Evolutionary conservation across 345 rosid genomes (phyloP).

Genomic region (Moricandia arvensis): DNA sequence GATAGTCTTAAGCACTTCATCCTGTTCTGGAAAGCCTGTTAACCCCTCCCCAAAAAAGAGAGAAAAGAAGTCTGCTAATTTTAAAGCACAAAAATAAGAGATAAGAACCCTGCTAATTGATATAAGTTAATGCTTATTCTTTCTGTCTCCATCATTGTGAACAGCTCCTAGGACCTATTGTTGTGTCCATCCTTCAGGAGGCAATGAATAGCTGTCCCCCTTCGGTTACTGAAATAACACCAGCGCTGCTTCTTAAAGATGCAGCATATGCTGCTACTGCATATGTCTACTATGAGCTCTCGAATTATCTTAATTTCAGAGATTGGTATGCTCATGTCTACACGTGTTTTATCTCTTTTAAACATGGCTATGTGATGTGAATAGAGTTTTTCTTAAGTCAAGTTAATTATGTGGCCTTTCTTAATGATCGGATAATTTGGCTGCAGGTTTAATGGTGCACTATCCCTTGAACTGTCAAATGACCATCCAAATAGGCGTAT

Average conservation of each 20-base stretch:
- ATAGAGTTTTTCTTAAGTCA: background rate
- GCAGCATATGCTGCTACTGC: conserved; percentile 99
- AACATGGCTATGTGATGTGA: background rate
- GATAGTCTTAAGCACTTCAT: conserved; percentile 18
- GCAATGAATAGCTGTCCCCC: conserved; percentile 90
- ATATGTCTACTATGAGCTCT: conserved; percentile 96
- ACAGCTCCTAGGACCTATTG: conserved; percentile 86
- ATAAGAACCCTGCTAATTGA: background rate
- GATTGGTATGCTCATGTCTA: conserved; percentile 62
- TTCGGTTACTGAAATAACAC: conserved; percentile 74
- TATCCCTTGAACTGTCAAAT: conserved; percentile 85
- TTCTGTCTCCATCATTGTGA: conserved; percentile 24
- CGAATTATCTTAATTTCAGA: conserved; percentile 86
- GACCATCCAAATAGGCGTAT: conserved; percentile 88
- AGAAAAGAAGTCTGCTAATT: no score
- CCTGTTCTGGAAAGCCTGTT: background rate
- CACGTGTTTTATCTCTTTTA: conserved; percentile 8
- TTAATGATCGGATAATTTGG: conserved; percentile 3
- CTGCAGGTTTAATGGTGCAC: conserved; percentile 91
- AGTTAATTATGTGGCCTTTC: background rate
- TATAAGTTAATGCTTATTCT: conserved; percentile 24
- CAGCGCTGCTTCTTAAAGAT: conserved; percentile 88
- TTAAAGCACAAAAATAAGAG: background rate
- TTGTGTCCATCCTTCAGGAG: conserved; percentile 92
- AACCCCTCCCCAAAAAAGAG: no score